These are phyloP conservation scores for Phlegmacium glaucopus DNA, from an alignment of 768 basidiomycete species.

Conservation along the genomic window DNA sequence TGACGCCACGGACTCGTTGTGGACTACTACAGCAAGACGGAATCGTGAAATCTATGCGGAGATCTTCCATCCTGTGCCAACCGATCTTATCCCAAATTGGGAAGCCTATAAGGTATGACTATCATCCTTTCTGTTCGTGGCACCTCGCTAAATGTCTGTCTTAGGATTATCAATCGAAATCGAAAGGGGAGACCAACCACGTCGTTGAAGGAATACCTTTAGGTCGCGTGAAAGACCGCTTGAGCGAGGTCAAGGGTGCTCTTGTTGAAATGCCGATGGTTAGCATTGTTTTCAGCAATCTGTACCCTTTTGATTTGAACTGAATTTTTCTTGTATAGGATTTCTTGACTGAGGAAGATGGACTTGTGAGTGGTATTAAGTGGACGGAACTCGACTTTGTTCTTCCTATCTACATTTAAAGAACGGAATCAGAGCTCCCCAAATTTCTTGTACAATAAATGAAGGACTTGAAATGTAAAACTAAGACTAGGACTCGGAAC, in stretches of 20 bases:
- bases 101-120: slow-evolving; percentile 67
- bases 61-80: slow-evolving; percentile 83
- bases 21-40: slow-evolving; percentile 67
- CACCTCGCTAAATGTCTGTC: neutral
- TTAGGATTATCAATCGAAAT: slow-evolving; percentile 70
- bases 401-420: too few relatives aligned
- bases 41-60: slow-evolving; percentile 87
- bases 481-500: too few relatives aligned
- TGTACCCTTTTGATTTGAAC: too few relatives aligned
- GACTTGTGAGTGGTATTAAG: too few relatives aligned
- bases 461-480: too few relatives aligned
- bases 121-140: slow-evolving; percentile 1
- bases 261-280: slow-evolving; percentile 79
- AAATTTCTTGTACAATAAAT: too few relatives aligned
- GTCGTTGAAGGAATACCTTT: slow-evolving; percentile 68
- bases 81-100: slow-evolving; percentile 79
- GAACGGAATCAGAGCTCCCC: too few relatives aligned
- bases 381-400: too few relatives aligned
- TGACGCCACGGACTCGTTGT: slow-evolving; percentile 54
- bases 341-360: too few relatives aligned
- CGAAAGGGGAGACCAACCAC: slow-evolving; percentile 78
- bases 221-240: slow-evolving; percentile 69
- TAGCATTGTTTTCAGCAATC: too few relatives aligned
- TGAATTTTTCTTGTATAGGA: too few relatives aligned
- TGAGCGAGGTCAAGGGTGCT: slow-evolving; percentile 64